These are phyloP conservation scores for Phytophthora gonapodyides DNA, from an alignment of 352 stramenopile genomes.

Conservation along the genomic window DNA sequence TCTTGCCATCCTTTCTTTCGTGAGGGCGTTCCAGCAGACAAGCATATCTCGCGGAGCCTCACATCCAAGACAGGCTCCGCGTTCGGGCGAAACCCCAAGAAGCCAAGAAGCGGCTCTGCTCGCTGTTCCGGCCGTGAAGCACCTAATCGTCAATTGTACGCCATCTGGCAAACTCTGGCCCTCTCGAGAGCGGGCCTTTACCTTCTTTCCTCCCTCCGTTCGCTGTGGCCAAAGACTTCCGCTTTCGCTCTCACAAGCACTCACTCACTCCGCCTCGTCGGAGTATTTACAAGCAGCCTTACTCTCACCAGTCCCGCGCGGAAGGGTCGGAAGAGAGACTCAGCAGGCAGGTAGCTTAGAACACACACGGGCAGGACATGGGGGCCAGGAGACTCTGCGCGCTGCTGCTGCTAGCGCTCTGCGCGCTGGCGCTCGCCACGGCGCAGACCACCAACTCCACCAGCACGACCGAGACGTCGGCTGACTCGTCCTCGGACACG, in stretches of 20 bases:
- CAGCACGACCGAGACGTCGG: conserved; percentile 25
- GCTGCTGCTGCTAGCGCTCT: conserved; percentile 32
- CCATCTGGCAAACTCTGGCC: too few species aligned
- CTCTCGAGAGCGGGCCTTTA: conserved; percentile 22
- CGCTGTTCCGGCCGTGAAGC: too few species aligned
- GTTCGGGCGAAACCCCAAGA: too few species aligned
- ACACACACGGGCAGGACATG: conserved; percentile 13
- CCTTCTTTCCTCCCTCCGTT: conserved; percentile 16
- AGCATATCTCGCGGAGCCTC: too few species aligned
- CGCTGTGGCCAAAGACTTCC: conserved; percentile 31
- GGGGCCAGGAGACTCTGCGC: conserved; percentile 19
- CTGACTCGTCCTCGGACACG: conserved; percentile 16
- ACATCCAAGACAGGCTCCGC: too few species aligned
- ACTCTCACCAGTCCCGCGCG: neutral
- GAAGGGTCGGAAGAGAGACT: conserved; percentile 13
- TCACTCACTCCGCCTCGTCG: conserved; percentile 27
- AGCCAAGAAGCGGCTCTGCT: too few species aligned
- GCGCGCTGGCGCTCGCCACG: conserved; percentile 23
- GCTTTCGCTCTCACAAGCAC: conserved; percentile 16
- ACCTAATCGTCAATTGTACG: too few species aligned
- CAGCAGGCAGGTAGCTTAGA: conserved; percentile 3
- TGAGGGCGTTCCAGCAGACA: too few species aligned
- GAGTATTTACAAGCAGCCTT: conserved; percentile 29
- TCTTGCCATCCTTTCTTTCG: too few species aligned
- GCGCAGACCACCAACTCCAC: conserved; percentile 36